phyloP scores from a whole-genome alignment of 1,284 basidiomycete species.

The Porogramme epimiltina region DNA sequence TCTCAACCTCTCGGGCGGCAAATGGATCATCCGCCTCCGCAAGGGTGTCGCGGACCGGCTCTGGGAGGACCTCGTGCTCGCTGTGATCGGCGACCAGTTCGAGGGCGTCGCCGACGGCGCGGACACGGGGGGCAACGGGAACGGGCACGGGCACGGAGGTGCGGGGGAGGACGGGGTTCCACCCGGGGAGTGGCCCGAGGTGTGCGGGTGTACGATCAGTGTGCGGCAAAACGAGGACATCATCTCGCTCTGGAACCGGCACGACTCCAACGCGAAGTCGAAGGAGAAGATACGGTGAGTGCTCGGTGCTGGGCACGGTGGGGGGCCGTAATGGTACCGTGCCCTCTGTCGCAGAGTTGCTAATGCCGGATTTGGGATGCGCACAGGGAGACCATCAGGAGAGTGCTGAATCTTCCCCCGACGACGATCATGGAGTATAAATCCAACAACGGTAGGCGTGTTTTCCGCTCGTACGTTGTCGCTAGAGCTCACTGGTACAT shows the following conservation, averaged over 20 bases:
- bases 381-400: conserved; percentile 66
- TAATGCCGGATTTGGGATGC: too few relatives aligned
- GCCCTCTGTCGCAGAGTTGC: too few relatives aligned
- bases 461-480: neutral
- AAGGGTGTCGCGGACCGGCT: conserved; percentile 82
- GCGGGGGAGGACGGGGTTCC: conserved; percentile 11
- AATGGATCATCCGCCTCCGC: conserved; percentile 87
- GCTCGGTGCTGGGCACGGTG: neutral
- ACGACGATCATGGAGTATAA: conserved; percentile 84
- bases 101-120: conserved; percentile 47
- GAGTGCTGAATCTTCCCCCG: conserved; percentile 66
- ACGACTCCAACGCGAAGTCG: conserved; percentile 64
- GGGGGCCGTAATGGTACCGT: neutral
- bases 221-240: conserved; percentile 85
- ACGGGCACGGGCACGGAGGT: neutral
- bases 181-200: conserved; percentile 62
- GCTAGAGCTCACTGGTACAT: too few relatives aligned
- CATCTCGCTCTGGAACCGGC: conserved; percentile 77
- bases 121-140: conserved; percentile 22
- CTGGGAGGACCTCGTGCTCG: conserved; percentile 82
- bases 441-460: conserved; percentile 69
- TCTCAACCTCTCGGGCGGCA: conserved; percentile 83
- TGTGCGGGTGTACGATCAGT: conserved; percentile 84
- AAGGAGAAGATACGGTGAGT: conserved; percentile 74
- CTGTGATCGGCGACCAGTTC: conserved; percentile 80